Evolutionary conservation across 129 eudicot genomes (phyloP), one percentile per base, ranked within the genome.

Genomic region (sunflower (Helianthus annuus)): DNA sequence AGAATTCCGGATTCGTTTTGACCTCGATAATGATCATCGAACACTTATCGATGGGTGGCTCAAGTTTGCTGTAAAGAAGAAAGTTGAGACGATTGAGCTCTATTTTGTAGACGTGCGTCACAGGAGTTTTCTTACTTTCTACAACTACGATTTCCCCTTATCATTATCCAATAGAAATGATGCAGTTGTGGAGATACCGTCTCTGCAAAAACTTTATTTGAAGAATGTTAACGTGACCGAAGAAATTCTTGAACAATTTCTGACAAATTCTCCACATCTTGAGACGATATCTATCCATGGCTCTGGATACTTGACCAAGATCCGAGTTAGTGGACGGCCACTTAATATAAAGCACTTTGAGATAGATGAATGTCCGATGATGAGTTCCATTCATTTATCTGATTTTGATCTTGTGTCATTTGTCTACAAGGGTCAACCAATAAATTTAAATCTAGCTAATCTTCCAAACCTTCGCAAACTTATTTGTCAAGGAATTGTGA

Each of bases 381-480:
- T 85, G 15, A 40, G 64, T 19, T 48, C 34, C 9, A 64, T 83
- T 45, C 60, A 76, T 66, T 52, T 86, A 19, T 69, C 17, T 44
- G 64, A 61, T n/a, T 51, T 45, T 32, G 77, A 85, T 32, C 81
- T 81, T 55, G 78, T 74, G 14, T 64, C 88, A 11, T 74, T 84
- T 10, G 57, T 44, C 44, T 85, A 71, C 66, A 58, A 72, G 71
- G 84, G 87, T 8, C 79, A 40, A 7, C 49, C n/a, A 16, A 71
- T 78, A 1, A 22, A 71, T 17, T 72, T 85, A 55, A 4, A 27
- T 44, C 61, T 85, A 38, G 10, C 46, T 27, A 72, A 78, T 70
- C 81, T 85, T 32, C 84, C 86, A 2, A 48, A 29, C 73, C 90
- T 85, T 46, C 66, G 38, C 16, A 80, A 76, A 60, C 46, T 80